Base-by-base conservation (phyloP, 371 early-diverging fungal species). In the Lichtheimia hyalospora region DNA sequence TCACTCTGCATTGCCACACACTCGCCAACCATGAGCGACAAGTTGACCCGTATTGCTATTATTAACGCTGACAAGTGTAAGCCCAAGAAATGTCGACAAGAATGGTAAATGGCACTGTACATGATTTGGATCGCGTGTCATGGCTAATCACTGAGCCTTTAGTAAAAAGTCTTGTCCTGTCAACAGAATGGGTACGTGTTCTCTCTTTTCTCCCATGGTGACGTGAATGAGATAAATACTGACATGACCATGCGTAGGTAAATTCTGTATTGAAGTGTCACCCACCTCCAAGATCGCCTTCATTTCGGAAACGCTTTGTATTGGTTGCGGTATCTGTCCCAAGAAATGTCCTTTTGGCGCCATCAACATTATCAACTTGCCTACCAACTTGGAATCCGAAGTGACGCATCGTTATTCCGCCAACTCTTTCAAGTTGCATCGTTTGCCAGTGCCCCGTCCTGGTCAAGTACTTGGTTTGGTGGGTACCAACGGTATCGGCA, bases 301-400 rank as follows among this genome's bases (percentile, higher is more conserved):
- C 70, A 96, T 99, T 60, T 95, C 96, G 28, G 99, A 99, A 81
- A 90, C 89, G 52, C 84, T 99, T 27, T 99, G 99, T 83, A 99
- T 99, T 73, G 99, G 99, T 72, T 99, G 99, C 76, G 96, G 97
- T 85, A 98, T 99, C 65, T 99, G 99, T 75, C 91, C 91, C 63
- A 99, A 99, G 77, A 96, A 96, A 75, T 99, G 99, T 79, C 99
- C 99, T 34, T 99, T 99, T 73, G 95, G 90, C 25, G 99, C 99
- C 34, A 99, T 99, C 70, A 83, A 85, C 55, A 98, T 99, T 67
- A 94, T 99, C 86, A 99, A 99, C 82, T 79, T 99, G 75, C 99
- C 99, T 28, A 98, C 98, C 64, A 96, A 95, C 76, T 84, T 99
- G 62, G 92, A 94, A 63, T 92, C 90, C 69, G 94, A 99, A 63